Evolutionary conservation across 1,284 basidiomycete genomes (phyloP), one percentile per base, ranked within the genome.

Genomic region (Irpex rosettiformis): DNA sequence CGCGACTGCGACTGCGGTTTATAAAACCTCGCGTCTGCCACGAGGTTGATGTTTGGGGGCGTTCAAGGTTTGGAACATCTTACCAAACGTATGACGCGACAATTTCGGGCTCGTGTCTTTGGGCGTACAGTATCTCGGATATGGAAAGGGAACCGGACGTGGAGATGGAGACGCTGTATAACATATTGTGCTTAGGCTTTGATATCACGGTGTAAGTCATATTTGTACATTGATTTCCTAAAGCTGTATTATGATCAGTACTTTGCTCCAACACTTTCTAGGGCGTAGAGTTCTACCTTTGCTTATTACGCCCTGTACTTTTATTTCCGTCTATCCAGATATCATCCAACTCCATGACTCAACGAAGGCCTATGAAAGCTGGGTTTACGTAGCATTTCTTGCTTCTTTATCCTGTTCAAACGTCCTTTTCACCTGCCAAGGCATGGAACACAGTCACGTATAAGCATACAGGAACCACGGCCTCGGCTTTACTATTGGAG

Each of bases 341-440:
- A 40, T n/a, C 33, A 40, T 5, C 1, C 33, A 40, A 40, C 33
- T 40, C 33, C 33, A 40, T 40, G 33, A 40, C 33, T 40, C 33
- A n/a, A 16, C 11, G 2, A 3, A 16, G n/a, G 33, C n/a, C 33
- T n/a, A n/a, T 40, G 11, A 16, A n/a, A 40, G 6, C 11, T n/a
- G n/a, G n/a, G n/a, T 40, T 40, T 40, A 40, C 33, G 48, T 25
- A 51, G 48, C 48, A 24, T 13, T 13, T 28, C 27, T 16, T 16
- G 48, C 48, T 28, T 51, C 25, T 33, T 49, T 24, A 49, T 77
- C 75, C 56, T 75, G 70, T 58, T 77, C 72, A 42, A 76, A 78
- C 1, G 73, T 68, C 25, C 69, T 64, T 54, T 67, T 66, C 18
- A 76, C 74, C 77, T 78, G 29, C 22, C 21, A 16, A 28, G 10